These are phyloP conservation scores for Paecilomyces formosus DNA, from an alignment of 2,329 filamentous ascomycete species.

Conservation along the genomic window DNA sequence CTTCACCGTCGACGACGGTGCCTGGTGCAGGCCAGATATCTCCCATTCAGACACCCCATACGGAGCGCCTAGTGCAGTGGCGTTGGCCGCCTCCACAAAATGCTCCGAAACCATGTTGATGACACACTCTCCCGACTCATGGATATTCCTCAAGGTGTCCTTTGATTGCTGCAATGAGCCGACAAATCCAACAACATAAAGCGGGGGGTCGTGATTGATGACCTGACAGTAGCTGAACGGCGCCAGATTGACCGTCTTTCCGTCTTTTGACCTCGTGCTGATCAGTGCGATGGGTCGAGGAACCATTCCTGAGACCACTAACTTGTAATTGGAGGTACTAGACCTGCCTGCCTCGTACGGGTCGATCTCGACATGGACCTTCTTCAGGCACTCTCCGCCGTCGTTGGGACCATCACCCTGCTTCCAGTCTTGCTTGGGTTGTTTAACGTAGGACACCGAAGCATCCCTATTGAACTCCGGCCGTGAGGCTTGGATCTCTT, in stretches of 20 bases:
- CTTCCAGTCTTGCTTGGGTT: constrained; percentile 35
- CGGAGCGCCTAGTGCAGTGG: constrained; percentile 66
- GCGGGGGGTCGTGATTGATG: constrained; percentile 76
- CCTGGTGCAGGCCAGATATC: constrained; percentile 68
- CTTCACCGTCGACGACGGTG: constrained; percentile 57
- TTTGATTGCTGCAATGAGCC: constrained; percentile 57
- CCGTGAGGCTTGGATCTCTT: constrained; percentile 33
- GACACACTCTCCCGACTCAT: constrained; percentile 63
- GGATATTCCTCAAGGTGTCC: constrained; percentile 69
- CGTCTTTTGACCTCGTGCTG: constrained; percentile 54
- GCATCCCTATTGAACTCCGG: constrained; percentile 31
- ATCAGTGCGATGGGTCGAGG: constrained; percentile 71
- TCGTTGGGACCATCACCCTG: constrained; percentile 37
- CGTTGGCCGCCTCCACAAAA: constrained; percentile 80
- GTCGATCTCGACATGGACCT: constrained; percentile 69
- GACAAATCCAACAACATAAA: constrained; percentile 62
- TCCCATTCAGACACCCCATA: constrained; percentile 71
- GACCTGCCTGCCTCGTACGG: constrained; percentile 66
- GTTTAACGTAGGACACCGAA: constrained; percentile 31
- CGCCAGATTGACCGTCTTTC: constrained; percentile 64
- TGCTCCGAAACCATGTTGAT: constrained; percentile 82
- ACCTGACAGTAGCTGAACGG: constrained; percentile 84
- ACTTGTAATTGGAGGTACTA: constrained; percentile 74
- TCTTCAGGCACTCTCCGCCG: constrained; percentile 41
- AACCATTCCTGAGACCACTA: constrained; percentile 74